Base-by-base conservation (phyloP, 192 early-diverging fungal species). In the Coemansia sp. region DNA sequence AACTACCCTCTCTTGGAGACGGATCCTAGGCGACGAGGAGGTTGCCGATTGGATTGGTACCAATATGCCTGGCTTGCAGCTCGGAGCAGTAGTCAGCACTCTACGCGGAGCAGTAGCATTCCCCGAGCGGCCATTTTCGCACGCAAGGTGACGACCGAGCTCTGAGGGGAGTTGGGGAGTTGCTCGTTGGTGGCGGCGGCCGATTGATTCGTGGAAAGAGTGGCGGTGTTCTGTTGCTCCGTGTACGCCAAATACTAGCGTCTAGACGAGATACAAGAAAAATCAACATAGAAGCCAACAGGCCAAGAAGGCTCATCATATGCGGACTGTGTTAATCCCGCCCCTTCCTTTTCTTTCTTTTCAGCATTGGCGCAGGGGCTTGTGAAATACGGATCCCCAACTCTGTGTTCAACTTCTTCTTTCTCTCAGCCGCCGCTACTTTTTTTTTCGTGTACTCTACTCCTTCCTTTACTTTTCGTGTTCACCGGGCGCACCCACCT, bases 381-480 rank as follows among this genome's bases (percentile, higher is more conserved):
- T 41, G 24, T 29, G 53, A 33, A 57, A 57, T 15, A 12, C 20
- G 11, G 50, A 53, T 53, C 50, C 50, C 12, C 50, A 57, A 33
- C 53, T 33, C 29, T 16, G 9, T 53, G n/a, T 24, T 53, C 20
- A 24, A 29, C 22, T 50, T 24, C 11, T 27, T 20, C 20, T 27
- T 63, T 63, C n/a, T 13, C 33, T 34, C 36, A 15, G 16, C 27
- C 20, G 1, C 18, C 20, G 7, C 15, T 63, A 55, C 16, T 67
- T 55, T 34, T 10, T 24, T 41, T 68, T 22, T 11, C 39, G 36
- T 68, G 66, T 68, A 68, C 33, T 68, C 31, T 67, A 39, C 40
- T 8, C 24, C 24, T 16, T 41, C 15, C 31, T 16, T 41, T 63
- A 39, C 20, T 41, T 38, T 43, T 40, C n/a, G 9, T 41, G 62